phyloP scores from a whole-genome alignment of 768 basidiomycete species.

The Pholiota molesta region DNA sequence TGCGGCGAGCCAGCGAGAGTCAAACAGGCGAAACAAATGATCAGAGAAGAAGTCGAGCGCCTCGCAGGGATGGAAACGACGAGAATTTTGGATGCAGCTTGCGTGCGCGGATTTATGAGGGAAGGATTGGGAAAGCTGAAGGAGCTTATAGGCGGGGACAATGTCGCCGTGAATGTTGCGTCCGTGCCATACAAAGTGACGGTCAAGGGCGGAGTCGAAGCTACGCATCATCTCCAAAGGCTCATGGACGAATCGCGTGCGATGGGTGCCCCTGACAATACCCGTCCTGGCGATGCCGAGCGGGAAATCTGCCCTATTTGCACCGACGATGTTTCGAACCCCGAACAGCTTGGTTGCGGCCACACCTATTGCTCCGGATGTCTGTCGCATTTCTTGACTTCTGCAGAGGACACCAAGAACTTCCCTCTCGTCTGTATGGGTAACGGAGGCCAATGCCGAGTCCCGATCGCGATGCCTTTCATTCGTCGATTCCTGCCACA shows the following conservation, averaged over 20 bases:
- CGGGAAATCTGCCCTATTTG: slow-evolving; percentile 57
- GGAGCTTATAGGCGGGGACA: slow-evolving; percentile 57
- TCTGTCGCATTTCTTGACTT: slow-evolving; percentile 48
- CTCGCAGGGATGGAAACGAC: slow-evolving; percentile 40
- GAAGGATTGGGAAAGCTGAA: slow-evolving; percentile 51
- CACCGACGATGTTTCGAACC: slow-evolving; percentile 42
- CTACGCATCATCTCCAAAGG: slow-evolving; percentile 45
- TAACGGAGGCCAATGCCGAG: slow-evolving; percentile 54
- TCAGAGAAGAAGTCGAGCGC: slow-evolving; percentile 50
- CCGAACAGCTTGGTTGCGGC: slow-evolving; percentile 47
- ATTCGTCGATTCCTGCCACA: slow-evolving; percentile 54
- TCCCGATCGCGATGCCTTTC: slow-evolving; percentile 52
- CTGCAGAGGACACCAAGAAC: slow-evolving; percentile 38
- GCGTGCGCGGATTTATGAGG: slow-evolving; percentile 52
- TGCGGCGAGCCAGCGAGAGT: slow-evolving; percentile 45
- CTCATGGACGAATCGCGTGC: slow-evolving; percentile 44
- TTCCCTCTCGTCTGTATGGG: slow-evolving; percentile 74
- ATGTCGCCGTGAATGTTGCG: slow-evolving; percentile 46
- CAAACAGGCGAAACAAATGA: slow-evolving; percentile 43
- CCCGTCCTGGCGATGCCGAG: slow-evolving; percentile 7
- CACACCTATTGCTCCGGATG: slow-evolving; percentile 55
- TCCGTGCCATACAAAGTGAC: slow-evolving; percentile 42
- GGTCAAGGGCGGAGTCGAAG: slow-evolving; percentile 60
- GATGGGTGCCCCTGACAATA: neutral
- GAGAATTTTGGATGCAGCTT: slow-evolving; percentile 33